Evolutionary conservation across 179 eudicot genomes (phyloP).

Genomic region (Actinidia arguta): DNA sequence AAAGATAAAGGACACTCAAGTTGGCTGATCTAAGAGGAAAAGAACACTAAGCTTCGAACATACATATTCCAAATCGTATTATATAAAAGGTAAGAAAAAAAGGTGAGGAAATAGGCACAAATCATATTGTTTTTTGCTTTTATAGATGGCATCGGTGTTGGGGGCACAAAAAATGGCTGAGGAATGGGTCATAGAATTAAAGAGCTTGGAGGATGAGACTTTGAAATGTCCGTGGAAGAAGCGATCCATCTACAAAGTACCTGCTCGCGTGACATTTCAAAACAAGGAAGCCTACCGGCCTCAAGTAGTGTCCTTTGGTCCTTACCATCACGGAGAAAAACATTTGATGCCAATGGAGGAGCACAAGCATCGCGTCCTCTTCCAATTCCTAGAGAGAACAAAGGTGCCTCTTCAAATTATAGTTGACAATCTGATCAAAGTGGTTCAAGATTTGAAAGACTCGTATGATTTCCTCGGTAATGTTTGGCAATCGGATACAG

Average conservation of each 20-base stretch:
- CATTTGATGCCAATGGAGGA: slow-evolving; percentile 23
- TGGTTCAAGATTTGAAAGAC: slow-evolving; percentile 19
- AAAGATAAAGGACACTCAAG: too few relatives aligned
- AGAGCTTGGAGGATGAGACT: too few relatives aligned
- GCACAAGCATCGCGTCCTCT: slow-evolving; percentile 19
- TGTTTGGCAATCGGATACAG: slow-evolving; percentile 3
- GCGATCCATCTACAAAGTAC: slow-evolving; percentile 25
- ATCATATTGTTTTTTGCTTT: too few relatives aligned
- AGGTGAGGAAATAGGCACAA: too few relatives aligned
- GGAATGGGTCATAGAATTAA: too few relatives aligned
- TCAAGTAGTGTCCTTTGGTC: slow-evolving; percentile 11
- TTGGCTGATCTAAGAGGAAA: too few relatives aligned
- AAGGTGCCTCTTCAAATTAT: background rate
- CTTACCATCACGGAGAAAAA: background rate
- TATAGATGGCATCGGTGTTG: too few relatives aligned
- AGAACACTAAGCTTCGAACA: too few relatives aligned
- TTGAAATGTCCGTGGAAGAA: background rate
- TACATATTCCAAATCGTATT: too few relatives aligned
- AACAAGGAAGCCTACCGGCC: slow-evolving; percentile 28
- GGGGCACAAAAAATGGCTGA: too few relatives aligned
- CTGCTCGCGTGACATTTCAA: slow-evolving; percentile 4
- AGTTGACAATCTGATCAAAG: background rate
- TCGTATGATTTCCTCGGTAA: slow-evolving; percentile 13
- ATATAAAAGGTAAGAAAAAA: too few relatives aligned
- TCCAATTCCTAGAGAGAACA: slow-evolving; percentile 26